phyloP scores from a whole-genome alignment of 1,284 basidiomycete genomes.

The Pisolithus thermaeus region DNA sequence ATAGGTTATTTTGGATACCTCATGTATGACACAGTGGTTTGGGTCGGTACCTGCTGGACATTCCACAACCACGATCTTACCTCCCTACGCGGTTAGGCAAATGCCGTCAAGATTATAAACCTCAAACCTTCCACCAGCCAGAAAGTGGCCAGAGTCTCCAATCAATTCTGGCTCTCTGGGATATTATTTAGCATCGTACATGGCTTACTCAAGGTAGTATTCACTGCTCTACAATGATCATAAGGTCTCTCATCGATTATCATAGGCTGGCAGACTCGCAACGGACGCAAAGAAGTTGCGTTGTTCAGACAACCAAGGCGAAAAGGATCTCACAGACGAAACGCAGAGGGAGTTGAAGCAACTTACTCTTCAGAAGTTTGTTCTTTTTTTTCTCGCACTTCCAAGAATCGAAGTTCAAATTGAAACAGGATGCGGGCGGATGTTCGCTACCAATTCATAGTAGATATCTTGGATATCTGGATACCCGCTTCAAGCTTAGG shows the following conservation, averaged over 20 bases:
- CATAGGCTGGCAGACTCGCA: slow-evolving; percentile 52
- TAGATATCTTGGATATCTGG: slow-evolving; percentile 82
- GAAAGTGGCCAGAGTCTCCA: slow-evolving; percentile 67
- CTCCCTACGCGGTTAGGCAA: slow-evolving; percentile 40
- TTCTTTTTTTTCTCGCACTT: slow-evolving; percentile 5
- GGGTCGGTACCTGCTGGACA: slow-evolving; percentile 50
- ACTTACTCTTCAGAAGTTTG: slow-evolving; percentile 53
- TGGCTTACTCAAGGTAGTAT: slow-evolving; percentile 58
- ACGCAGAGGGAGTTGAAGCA: slow-evolving; percentile 61
- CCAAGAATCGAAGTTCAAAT: slow-evolving; percentile 9
- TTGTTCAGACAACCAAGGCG: slow-evolving; percentile 37
- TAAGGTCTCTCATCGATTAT: neutral
- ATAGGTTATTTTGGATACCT: slow-evolving; percentile 91
- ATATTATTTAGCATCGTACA: slow-evolving; percentile 74
- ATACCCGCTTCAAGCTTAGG: slow-evolving; percentile 85
- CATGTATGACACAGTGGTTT: slow-evolving; percentile 74
- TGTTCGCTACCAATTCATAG: slow-evolving; percentile 71
- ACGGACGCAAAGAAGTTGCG: slow-evolving; percentile 53
- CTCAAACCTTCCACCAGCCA: slow-evolving; percentile 62
- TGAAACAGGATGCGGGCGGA: slow-evolving; percentile 47
- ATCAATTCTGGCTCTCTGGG: slow-evolving; percentile 89
- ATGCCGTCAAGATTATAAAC: slow-evolving; percentile 64
- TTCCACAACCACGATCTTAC: neutral
- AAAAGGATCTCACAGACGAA: slow-evolving; percentile 65
- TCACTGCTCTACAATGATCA: neutral